These are phyloP conservation scores for Ustilago bromivora DNA, from an alignment of 1,284 basidiomycete genomes.

Conservation along the genomic window DNA sequence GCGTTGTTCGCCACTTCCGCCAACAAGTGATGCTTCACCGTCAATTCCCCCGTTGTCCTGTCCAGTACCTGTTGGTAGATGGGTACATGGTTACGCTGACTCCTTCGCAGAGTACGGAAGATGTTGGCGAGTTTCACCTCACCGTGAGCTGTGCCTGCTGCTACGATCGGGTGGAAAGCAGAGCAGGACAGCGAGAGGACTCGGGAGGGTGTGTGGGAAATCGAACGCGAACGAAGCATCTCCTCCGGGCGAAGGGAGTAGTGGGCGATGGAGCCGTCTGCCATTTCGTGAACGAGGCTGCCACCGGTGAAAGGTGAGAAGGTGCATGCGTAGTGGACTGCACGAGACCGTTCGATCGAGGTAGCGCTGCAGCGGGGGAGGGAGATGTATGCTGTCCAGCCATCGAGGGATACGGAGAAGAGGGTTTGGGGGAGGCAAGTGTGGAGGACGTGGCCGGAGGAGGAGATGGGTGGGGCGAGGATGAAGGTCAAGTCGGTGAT, in stretches of 20 bases:
- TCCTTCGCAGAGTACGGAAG: conserved; percentile 11
- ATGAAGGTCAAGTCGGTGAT: conserved; percentile 35
- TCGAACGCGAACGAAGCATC: conserved; percentile 23
- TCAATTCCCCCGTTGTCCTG: conserved; percentile 19
- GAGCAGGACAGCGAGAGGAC: conserved; percentile 11
- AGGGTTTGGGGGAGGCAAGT: conserved; percentile 7
- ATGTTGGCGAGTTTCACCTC: conserved; percentile 38
- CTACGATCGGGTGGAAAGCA: conserved; percentile 29
- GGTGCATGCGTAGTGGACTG: conserved; percentile 21
- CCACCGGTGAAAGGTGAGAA: conserved; percentile 21
- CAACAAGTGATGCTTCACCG: conserved; percentile 10
- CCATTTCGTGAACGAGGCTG: conserved; percentile 32
- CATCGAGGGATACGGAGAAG: conserved; percentile 30
- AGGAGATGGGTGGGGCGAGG: conserved; percentile 20
- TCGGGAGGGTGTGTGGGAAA: conserved; percentile 17
- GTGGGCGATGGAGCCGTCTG: conserved; percentile 32
- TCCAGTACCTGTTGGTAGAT: conserved; percentile 28
- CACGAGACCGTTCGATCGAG: conserved; percentile 22
- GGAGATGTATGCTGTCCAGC: conserved; percentile 13
- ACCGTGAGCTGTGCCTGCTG: conserved; percentile 30
- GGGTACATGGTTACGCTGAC: conserved; percentile 15
- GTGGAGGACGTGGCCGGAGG: conserved; percentile 7
- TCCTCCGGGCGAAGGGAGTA: conserved; percentile 30
- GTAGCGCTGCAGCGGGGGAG: not conserved
- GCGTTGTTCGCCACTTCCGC: conserved; percentile 18